phyloP scores from a whole-genome alignment of 2,329 filamentous ascomycete genomes.

The Aspergillus quadrilineatus region DNA sequence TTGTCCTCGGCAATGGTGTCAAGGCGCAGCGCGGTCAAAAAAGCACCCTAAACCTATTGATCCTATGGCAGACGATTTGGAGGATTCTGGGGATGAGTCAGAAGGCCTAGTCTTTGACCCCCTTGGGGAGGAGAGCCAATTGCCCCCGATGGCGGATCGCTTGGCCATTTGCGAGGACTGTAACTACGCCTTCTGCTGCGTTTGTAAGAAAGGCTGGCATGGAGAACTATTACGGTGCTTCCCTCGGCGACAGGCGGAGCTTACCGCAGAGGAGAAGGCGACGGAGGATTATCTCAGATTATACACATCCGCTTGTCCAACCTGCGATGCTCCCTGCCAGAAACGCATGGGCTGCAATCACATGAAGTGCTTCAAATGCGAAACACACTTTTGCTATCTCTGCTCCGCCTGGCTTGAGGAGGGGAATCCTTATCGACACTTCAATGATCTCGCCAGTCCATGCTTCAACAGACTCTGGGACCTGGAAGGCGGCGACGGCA shows the following conservation, averaged over 20 bases:
- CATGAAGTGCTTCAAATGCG: conserved; percentile 89
- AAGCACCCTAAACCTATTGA: conserved; percentile 70
- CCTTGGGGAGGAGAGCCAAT: conserved; percentile 41
- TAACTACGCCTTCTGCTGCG: conserved; percentile 79
- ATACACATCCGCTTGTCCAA: conserved; percentile 85
- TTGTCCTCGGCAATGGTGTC: conserved; percentile 89
- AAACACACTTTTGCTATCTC: conserved; percentile 92
- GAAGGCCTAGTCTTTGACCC: conserved; percentile 49
- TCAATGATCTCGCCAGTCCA: conserved; percentile 66
- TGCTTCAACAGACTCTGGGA: conserved; percentile 93
- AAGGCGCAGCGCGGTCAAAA: conserved; percentile 78
- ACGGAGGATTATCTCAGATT: conserved; percentile 78
- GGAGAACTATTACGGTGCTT: conserved; percentile 77
- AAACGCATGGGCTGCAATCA: conserved; percentile 96
- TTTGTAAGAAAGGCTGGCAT: conserved; percentile 84
- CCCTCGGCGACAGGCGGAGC: conserved; percentile 63
- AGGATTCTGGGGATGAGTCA: conserved; percentile 53
- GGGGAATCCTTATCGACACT: conserved; percentile 82
- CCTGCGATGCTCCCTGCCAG: conserved; percentile 78
- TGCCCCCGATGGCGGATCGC: conserved; percentile 59
- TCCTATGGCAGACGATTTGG: conserved; percentile 54
- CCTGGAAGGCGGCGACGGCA: conserved; percentile 72
- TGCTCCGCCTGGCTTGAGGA: conserved; percentile 84
- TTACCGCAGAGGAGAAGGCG: conserved; percentile 81
- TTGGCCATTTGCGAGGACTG: conserved; percentile 87